Conservation (phyloP, 768 basidiomycete genomes). For the Trametes sanguinea region DNA sequence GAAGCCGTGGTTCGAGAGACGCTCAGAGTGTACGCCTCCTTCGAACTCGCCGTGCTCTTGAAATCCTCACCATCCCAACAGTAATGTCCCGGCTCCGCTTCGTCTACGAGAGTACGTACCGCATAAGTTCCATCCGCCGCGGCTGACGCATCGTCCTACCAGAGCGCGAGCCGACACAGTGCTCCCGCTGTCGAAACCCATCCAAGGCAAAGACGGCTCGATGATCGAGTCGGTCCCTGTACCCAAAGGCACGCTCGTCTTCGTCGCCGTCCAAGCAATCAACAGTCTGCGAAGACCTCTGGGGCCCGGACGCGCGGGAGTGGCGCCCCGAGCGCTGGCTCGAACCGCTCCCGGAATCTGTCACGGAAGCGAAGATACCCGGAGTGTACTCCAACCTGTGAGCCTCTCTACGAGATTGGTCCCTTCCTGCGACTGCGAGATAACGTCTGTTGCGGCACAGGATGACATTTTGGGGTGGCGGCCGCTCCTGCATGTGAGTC, state of each 20-base stretch:
- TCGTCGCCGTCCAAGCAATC: slow-evolving; percentile 22
- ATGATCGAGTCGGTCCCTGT: slow-evolving; percentile 16
- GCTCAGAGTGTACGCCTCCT: slow-evolving; percentile 47
- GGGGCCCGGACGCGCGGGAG: slow-evolving; percentile 28
- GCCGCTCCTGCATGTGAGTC: slow-evolving; percentile 15
- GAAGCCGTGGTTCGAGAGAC: slow-evolving; percentile 64
- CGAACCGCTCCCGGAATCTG: slow-evolving; percentile 5
- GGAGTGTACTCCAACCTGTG: slow-evolving; percentile 18
- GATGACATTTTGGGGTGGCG: slow-evolving; percentile 20
- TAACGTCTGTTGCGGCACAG: background rate
- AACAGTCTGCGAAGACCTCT: slow-evolving; percentile 26
- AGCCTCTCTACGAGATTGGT: background rate
- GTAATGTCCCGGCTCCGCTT: slow-evolving; percentile 7
- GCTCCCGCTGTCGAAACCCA: slow-evolving; percentile 16
- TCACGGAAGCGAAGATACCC: slow-evolving; percentile 13
- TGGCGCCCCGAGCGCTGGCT: slow-evolving; percentile 29
- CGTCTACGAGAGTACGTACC: slow-evolving; percentile 1
- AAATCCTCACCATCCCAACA: too few relatives aligned
- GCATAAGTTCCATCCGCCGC: too few relatives aligned
- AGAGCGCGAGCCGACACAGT: slow-evolving; percentile 2
- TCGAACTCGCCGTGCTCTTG: background rate
- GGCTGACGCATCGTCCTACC: too few relatives aligned
- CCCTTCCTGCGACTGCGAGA: too few relatives aligned
- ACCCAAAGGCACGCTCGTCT: slow-evolving; percentile 20
- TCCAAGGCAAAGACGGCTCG: slow-evolving; percentile 13